Percentiles rank a stretch among this genome's conserved stretches.
These are phyloP conservation scores for Viridothelium virens DNA, from an alignment of 495 filamentous ascomycete species.

Conservation along the genomic window DNA sequence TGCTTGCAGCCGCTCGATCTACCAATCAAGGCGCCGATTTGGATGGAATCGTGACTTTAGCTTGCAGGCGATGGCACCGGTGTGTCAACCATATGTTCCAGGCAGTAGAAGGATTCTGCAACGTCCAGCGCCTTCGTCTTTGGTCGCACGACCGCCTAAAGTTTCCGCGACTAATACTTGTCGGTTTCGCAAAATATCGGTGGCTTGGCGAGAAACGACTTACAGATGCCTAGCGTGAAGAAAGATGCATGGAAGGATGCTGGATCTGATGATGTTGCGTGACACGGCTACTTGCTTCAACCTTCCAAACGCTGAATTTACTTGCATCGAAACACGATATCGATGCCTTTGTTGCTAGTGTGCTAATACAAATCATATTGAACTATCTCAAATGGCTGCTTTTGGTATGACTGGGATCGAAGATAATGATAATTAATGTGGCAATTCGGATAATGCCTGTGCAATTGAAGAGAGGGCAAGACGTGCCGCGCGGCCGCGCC, in stretches of 20 bases:
- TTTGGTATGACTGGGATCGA: too few species aligned
- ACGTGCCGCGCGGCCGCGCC: background rate
- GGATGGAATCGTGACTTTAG: background rate
- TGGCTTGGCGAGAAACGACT: background rate
- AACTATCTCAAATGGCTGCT: too few species aligned
- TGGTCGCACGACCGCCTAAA: background rate
- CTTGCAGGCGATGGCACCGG: background rate
- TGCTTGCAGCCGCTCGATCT: slow-evolving; percentile 11
- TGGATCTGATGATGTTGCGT: background rate
- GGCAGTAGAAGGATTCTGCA: background rate
- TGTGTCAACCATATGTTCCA: background rate
- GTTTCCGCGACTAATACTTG: background rate
- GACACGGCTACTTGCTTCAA: background rate
- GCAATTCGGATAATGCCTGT: background rate
- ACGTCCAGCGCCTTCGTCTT: background rate
- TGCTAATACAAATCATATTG: too few species aligned
- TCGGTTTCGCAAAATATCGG: background rate
- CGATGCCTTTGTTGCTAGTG: too few species aligned
- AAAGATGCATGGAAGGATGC: background rate
- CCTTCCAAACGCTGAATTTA: background rate
- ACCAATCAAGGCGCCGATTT: slow-evolving; percentile 18
- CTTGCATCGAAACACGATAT: too few species aligned
- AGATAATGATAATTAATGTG: too few species aligned
- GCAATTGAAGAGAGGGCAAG: too few species aligned
- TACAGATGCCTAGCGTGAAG: background rate